Evolutionary conservation across 2,329 filamentous ascomycete species (phyloP), one percentile per base, ranked within the genome.

Genomic region (Claviceps fusiformis): DNA sequence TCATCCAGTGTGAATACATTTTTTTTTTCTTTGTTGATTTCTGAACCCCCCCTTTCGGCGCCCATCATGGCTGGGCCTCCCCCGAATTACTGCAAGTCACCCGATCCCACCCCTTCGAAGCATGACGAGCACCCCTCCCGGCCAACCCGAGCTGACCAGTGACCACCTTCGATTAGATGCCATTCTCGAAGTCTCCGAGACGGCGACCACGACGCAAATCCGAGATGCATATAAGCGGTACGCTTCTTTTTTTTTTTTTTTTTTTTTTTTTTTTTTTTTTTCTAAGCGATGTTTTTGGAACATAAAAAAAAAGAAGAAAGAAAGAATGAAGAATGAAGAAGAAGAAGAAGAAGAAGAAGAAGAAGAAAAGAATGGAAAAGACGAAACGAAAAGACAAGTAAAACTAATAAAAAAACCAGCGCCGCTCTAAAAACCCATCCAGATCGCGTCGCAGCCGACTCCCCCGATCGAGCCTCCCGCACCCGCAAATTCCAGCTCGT

Each of bases 141-240:
- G 6, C 45, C 2, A 24, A 29, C 13, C 27, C 11, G 6, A 48
- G 17, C 13, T n/a, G 31, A 19, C 19, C 11, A 2, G 44, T 19
- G 4, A 45, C 9, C 44, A 37, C 8, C n/a, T n/a, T 24, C 7
- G 6, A 19, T 60, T 17, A 91, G 87, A 92, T 72, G 82, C 79
- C 52, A 79, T 87, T 60, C 83, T 95, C 52, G 86, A 86, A 59
- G 71, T 95, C 58, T 68, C 83, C 53, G 79, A 88, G 41, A 85
- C 79, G 62, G 90, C 92, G 39, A 86, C 83, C 0, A 81, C 84
- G 57, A 83, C 90, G 64, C 87, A 97, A 68, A 85, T 98, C 66
- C 87, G 92, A 63, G 87, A 89, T 76, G 93, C 91, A 52, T 98
- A 97, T 77, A 98, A 98, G 70, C 86, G 86, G 86, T 88, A 65